A percentile compares a stretch with the other conserved stretches of the same genome.
Evolutionary conservation across 1,284 basidiomycete species (phyloP).

Genomic region (Moesziomyces sp.): DNA sequence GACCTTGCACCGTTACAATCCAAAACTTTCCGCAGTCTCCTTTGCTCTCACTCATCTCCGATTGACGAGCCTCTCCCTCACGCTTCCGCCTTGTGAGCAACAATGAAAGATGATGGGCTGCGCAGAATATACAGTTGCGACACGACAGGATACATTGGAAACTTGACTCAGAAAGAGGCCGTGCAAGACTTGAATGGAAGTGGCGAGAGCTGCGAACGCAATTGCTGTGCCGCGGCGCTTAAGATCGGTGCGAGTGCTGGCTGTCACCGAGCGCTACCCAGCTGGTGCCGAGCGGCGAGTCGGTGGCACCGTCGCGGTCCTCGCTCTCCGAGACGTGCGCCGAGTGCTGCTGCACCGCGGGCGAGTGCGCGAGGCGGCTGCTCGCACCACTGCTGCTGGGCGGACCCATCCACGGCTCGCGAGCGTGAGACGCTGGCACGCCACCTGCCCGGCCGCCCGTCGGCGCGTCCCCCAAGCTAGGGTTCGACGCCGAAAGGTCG

Average conservation of each 20-base stretch:
- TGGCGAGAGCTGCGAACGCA: too few relatives aligned
- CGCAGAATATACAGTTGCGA: too few relatives aligned
- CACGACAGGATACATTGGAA: too few relatives aligned
- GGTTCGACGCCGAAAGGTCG: conserved; percentile 20
- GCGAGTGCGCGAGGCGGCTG: conserved; percentile 22
- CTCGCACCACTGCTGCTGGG: conserved; percentile 28
- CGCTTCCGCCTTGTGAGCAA: too few relatives aligned
- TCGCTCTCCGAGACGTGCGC: conserved; percentile 29
- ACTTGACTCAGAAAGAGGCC: too few relatives aligned
- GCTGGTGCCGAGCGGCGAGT: conserved; percentile 45
- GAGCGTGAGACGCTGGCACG: neutral
- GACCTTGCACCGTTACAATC: neutral
- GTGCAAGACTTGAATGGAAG: too few relatives aligned
- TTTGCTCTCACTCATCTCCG: neutral
- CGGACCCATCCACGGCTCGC: conserved; percentile 36
- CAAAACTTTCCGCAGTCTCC: neutral
- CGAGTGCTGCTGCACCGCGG: conserved; percentile 16
- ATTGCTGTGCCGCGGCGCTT: too few relatives aligned
- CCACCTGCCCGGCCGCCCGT: neutral
- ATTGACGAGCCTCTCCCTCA: too few relatives aligned
- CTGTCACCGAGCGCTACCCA: conserved; percentile 49
- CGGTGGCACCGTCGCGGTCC: conserved; percentile 13
- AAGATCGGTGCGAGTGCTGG: conserved; percentile 13
- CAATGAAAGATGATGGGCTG: neutral
- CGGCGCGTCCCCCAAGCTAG: conserved; percentile 2